These are phyloP conservation scores for Auriculariales sp. DNA, from an alignment of 768 basidiomycete species.

Conservation along the genomic window DNA sequence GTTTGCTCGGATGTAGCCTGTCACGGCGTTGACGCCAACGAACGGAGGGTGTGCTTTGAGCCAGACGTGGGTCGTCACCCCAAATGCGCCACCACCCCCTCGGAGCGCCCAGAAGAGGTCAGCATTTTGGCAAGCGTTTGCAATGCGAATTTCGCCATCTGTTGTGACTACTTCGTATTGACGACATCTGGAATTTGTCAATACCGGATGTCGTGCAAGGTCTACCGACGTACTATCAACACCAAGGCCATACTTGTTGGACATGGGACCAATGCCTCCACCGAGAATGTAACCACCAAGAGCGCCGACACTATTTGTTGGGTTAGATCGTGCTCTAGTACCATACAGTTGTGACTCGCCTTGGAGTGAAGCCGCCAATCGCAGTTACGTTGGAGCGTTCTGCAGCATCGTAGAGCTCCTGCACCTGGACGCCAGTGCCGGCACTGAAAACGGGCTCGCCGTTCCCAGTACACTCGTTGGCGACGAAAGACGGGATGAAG, in stretches of 20 bases:
- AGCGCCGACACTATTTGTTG: neutral
- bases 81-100: conserved; percentile 6
- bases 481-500: neutral
- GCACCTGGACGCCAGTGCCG: neutral
- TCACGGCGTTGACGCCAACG: neutral
- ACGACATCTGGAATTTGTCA: neutral
- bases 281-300: neutral
- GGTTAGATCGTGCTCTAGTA: neutral
- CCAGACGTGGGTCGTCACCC: neutral
- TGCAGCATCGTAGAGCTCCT: neutral
- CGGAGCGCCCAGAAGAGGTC: conserved; percentile 8
- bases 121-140: neutral
- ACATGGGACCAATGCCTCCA: neutral
- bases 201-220: neutral
- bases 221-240: neutral
- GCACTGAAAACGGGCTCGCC: neutral
- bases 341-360: neutral
- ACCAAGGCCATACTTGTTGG: conserved; percentile 1
- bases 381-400: neutral
- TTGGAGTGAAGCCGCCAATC: neutral
- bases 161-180: conserved; percentile 7
- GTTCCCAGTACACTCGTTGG: neutral
- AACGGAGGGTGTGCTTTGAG: neutral
- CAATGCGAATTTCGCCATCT: conserved; percentile 1
- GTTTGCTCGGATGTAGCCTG: neutral